Percentiles rank a stretch among this genome's conserved stretches.
Evolutionary conservation across 1,139 yeast genomes (phyloP).

Genomic region (Debaryomyces nepalensis): DNA sequence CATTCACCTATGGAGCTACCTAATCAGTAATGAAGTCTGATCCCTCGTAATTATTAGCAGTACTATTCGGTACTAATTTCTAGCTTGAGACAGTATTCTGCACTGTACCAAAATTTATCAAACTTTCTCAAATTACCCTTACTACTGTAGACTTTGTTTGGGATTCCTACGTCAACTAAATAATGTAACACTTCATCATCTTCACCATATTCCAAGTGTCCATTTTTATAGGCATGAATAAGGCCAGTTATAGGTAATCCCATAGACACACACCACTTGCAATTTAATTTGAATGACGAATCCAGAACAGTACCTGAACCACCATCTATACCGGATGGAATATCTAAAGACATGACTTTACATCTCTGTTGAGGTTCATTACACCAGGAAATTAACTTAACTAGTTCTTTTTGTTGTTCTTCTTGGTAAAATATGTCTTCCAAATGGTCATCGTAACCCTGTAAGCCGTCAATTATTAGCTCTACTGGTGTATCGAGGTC

Average conservation of each 20-base stretch:
- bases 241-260: constrained; percentile 78
- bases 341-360: constrained; percentile 71
- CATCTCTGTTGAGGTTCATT: constrained; percentile 53
- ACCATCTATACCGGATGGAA: constrained; percentile 85
- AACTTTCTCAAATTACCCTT: constrained; percentile 49
- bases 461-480: constrained; percentile 77
- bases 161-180: constrained; percentile 77
- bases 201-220: constrained; percentile 28
- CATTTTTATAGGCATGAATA: constrained; percentile 60
- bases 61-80: constrained; percentile 22
- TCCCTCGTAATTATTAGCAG: neutral
- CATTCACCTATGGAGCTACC: constrained; percentile 6
- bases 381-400: constrained; percentile 67
- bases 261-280: constrained; percentile 66
- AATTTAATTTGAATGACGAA: constrained; percentile 31
- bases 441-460: constrained; percentile 78
- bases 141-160: constrained; percentile 49
- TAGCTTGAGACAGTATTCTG: constrained; percentile 38
- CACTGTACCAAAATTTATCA: constrained; percentile 49
- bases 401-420: constrained; percentile 49
- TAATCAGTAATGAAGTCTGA: constrained; percentile 1
- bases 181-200: constrained; percentile 54
- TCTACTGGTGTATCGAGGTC: constrained; percentile 77
- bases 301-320: constrained; percentile 68
- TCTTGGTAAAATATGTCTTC: constrained; percentile 48